Evolutionary conservation across 768 basidiomycete species (phyloP).

Genomic region (Cyclocybe aegerita): DNA sequence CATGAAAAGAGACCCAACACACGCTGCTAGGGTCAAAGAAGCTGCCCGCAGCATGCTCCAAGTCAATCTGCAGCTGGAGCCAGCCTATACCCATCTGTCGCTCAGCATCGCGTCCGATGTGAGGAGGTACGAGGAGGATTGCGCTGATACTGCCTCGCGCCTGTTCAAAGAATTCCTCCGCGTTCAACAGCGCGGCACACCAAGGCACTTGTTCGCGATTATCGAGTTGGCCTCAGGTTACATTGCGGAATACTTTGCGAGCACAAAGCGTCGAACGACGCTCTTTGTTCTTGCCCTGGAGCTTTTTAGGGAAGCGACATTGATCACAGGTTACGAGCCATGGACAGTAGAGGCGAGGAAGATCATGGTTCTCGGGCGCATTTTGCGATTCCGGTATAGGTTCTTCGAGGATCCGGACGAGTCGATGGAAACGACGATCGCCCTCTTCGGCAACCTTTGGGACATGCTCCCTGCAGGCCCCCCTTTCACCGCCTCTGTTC

Average conservation of each 20-base stretch:
- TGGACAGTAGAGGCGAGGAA: constrained; percentile 4
- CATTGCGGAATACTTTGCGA: constrained; percentile 1
- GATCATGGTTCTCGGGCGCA: constrained; percentile 6
- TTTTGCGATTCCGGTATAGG: constrained; percentile 7
- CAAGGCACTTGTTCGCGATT: constrained; percentile 6
- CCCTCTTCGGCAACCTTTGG: not conserved
- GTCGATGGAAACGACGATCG: not conserved
- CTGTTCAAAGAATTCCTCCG: constrained; percentile 8
- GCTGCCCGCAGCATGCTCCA: no score
- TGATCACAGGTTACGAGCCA: not conserved
- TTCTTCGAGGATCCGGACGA: constrained; percentile 3
- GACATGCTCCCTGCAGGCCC: constrained; percentile 5
- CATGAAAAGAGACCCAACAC: no score
- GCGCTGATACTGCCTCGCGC: not conserved
- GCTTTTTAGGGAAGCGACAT: constrained; percentile 10
- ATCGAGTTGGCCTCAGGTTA: constrained; percentile 5
- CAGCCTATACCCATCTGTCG: constrained; percentile 4
- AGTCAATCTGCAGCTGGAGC: not conserved
- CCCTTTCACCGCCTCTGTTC: constrained; percentile 7
- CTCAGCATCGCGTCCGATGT: constrained; percentile 1
- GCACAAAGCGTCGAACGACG: not conserved
- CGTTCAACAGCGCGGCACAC: constrained; percentile 3
- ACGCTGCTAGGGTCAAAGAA: no score
- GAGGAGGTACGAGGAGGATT: constrained; percentile 1
- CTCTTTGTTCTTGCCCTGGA: constrained; percentile 7